These are phyloP conservation scores for Microcera coccophila DNA, from an alignment of 2,329 filamentous ascomycete genomes.

Conservation along the genomic window DNA sequence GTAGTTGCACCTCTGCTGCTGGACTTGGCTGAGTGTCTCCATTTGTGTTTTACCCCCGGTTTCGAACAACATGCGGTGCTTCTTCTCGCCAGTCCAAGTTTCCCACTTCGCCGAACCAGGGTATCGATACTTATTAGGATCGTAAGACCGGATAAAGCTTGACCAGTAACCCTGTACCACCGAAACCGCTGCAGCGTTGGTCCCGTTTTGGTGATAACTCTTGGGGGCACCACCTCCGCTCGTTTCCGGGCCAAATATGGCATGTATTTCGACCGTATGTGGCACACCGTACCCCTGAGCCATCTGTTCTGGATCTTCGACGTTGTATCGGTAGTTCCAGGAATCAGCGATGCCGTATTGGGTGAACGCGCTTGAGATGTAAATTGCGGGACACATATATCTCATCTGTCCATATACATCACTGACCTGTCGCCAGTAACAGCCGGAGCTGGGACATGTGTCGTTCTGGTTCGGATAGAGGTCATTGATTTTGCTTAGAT, in stretches of 20 bases:
- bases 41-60: constrained; percentile 38
- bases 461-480: constrained; percentile 36
- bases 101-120: constrained; percentile 38
- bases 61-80: constrained; percentile 39
- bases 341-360: constrained; percentile 36
- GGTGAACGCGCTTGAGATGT: constrained; percentile 28
- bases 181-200: constrained; percentile 55
- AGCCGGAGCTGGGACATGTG: constrained; percentile 30
- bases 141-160: constrained; percentile 62
- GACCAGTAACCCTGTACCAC: constrained; percentile 70
- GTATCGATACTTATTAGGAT: constrained; percentile 55
- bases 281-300: constrained; percentile 57
- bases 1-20: constrained; percentile 26
- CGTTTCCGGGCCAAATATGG: constrained; percentile 64
- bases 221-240: constrained; percentile 44
- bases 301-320: constrained; percentile 54
- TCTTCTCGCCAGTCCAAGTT: constrained; percentile 31
- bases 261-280: constrained; percentile 63
- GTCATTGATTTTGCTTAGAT: constrained; percentile 30
- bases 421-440: constrained; percentile 37
- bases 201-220: constrained; percentile 50
- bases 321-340: constrained; percentile 69
- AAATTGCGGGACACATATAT: constrained; percentile 35
- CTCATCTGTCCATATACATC: constrained; percentile 35
- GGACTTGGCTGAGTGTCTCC: constrained; percentile 30